phyloP scores from a whole-genome alignment of 2,329 filamentous ascomycete species.

The Atkinsonella hypoxylon region DNA sequence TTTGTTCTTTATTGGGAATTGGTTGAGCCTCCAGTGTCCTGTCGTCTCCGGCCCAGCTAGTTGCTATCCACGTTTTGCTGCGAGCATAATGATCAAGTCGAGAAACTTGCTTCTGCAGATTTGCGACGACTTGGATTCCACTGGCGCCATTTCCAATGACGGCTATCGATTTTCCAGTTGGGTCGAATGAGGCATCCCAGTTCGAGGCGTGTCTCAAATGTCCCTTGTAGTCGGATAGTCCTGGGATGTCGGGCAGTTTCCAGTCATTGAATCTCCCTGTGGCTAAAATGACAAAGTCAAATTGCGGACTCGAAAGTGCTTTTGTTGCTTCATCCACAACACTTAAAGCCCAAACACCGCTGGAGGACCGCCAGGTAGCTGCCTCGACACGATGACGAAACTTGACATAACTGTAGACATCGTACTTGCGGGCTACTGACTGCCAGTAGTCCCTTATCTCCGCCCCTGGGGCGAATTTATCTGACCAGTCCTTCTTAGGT shows the following conservation, averaged over 20 bases:
- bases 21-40: slow-evolving; percentile 44
- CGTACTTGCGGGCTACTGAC: slow-evolving; percentile 46
- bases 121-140: slow-evolving; percentile 44
- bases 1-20: slow-evolving; percentile 41
- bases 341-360: slow-evolving; percentile 40
- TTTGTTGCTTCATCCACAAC: slow-evolving; percentile 25
- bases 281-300: slow-evolving; percentile 51
- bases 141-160: slow-evolving; percentile 53
- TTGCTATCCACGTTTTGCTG: slow-evolving; percentile 55
- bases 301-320: slow-evolving; percentile 28
- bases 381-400: slow-evolving; percentile 43
- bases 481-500: slow-evolving; percentile 57
- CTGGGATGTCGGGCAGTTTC: slow-evolving; percentile 49
- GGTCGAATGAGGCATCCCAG: slow-evolving; percentile 42
- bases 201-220: slow-evolving; percentile 47
- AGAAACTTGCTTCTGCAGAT: slow-evolving; percentile 34
- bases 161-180: slow-evolving; percentile 36
- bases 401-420: slow-evolving; percentile 47
- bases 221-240: slow-evolving; percentile 42
- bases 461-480: slow-evolving; percentile 52
- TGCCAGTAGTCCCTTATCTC: slow-evolving; percentile 62
- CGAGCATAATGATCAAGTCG: slow-evolving; percentile 53
- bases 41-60: slow-evolving; percentile 44
- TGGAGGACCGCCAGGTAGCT: slow-evolving; percentile 41
- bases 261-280: slow-evolving; percentile 56